Conservation (phyloP, 768 basidiomycete species). For the Hericium alpestre region DNA sequence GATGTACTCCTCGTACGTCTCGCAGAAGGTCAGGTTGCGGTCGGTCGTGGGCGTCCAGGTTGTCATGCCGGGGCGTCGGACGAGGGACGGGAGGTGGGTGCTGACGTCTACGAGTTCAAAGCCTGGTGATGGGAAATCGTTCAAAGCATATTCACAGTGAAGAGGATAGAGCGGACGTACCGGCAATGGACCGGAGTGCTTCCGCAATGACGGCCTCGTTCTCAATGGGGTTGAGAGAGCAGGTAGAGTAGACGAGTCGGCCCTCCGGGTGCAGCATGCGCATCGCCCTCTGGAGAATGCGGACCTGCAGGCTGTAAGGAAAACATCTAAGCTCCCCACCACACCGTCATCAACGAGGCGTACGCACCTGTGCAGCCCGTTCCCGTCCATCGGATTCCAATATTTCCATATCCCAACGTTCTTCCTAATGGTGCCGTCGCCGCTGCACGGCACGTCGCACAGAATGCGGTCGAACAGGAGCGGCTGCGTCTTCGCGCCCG, state of each 20-base stretch:
- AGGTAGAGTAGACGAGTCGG: conserved; percentile 94
- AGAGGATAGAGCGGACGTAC: conserved; percentile 26
- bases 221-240: conserved; percentile 92
- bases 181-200: conserved; percentile 61
- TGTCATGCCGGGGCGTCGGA: conserved; percentile 64
- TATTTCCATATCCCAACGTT: conserved; percentile 91
- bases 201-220: conserved; percentile 93
- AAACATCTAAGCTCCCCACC: not conserved
- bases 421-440: conserved; percentile 93
- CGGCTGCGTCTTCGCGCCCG: conserved; percentile 22
- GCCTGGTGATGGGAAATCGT: conserved; percentile 26
- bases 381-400: conserved; percentile 84
- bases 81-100: conserved; percentile 55
- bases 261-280: conserved; percentile 78
- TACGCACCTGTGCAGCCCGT: conserved; percentile 76
- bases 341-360: not conserved
- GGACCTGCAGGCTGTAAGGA: conserved; percentile 67
- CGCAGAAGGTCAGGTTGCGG: conserved; percentile 38
- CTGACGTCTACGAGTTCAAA: conserved; percentile 78
- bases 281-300: conserved; percentile 91
- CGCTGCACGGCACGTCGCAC: conserved; percentile 96
- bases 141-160: not conserved
- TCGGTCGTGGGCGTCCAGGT: conserved; percentile 70
- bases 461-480: conserved; percentile 88
- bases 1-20: conserved; percentile 52